Evolutionary conservation across 1,139 yeast species (phyloP).

Genomic region (Candida pseudocylindracea): DNA sequence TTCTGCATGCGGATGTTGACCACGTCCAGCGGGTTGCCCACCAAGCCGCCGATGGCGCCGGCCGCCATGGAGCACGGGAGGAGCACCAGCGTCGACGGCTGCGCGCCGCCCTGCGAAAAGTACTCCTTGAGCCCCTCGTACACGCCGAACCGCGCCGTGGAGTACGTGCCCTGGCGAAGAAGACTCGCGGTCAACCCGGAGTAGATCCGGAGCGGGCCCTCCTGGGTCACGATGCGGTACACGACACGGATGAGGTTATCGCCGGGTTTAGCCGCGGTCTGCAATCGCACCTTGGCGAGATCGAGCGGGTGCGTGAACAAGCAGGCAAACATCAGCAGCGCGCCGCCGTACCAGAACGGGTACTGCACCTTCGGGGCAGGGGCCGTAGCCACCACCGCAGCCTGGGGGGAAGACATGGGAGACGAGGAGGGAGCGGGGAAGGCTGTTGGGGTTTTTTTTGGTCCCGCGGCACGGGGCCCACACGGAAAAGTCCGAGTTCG

Average conservation of each 20-base stretch:
- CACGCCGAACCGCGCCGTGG: constrained; percentile 68
- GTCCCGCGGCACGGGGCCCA: too few species aligned
- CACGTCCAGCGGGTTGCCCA: constrained; percentile 78
- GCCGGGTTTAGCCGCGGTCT: constrained; percentile 45
- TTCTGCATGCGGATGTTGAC: constrained; percentile 86
- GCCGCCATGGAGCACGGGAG: constrained; percentile 68
- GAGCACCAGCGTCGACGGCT: constrained; percentile 18
- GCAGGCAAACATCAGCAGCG: constrained; percentile 48
- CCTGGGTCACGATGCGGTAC: constrained; percentile 30
- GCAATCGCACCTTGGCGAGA: constrained; percentile 67
- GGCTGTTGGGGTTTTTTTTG: too few species aligned
- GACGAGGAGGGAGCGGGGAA: too few species aligned
- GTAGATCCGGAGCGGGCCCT: constrained; percentile 49
- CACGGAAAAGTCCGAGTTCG: too few species aligned
- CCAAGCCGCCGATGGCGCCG: constrained; percentile 66
- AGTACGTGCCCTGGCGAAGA: constrained; percentile 72
- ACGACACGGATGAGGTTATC: constrained; percentile 42
- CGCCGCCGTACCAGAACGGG: constrained; percentile 27
- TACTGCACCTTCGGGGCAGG: too few species aligned
- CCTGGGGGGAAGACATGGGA: too few species aligned
- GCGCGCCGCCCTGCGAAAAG: constrained; percentile 8
- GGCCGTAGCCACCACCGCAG: too few species aligned
- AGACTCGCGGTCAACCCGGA: constrained; percentile 69
- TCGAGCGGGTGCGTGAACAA: constrained; percentile 53
- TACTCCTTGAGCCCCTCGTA: constrained; percentile 56